Conservation (phyloP, 75 land plant species). For the Chamaecyparis obtusa region DNA sequence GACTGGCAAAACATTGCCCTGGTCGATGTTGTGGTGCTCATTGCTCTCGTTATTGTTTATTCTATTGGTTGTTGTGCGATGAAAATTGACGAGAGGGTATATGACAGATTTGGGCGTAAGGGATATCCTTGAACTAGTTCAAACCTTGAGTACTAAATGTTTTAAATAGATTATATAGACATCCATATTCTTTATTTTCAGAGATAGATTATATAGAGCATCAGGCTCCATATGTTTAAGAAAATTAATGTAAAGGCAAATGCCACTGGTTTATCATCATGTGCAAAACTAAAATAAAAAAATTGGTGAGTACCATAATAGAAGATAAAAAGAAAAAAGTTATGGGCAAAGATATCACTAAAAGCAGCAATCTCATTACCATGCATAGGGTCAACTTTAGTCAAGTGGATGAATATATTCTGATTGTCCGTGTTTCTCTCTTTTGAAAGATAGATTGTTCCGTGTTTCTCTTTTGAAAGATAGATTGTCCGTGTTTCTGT, state of each 20-base stretch:
- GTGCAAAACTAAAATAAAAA: too few species aligned
- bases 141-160: neutral
- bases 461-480: neutral
- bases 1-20: constrained; percentile 44
- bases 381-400: neutral
- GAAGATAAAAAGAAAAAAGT: too few species aligned
- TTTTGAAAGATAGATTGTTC: neutral
- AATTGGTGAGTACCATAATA: too few species aligned
- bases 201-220: neutral
- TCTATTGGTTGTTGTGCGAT: constrained; percentile 50
- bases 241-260: neutral
- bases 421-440: neutral
- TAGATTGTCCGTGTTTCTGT: neutral
- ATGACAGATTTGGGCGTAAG: neutral
- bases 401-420: neutral
- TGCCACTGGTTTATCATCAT: neutral
- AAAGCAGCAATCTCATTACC: neutral
- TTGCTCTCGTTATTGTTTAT: constrained; percentile 40
- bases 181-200: neutral
- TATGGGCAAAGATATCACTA: too few species aligned
- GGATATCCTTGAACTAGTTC: neutral
- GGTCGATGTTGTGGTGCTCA: constrained; percentile 21
- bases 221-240: too few species aligned
- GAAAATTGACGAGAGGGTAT: neutral
- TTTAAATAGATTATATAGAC: neutral